Evolutionary conservation across 75 land plant species (phyloP).

Genomic region (Ceratopteris richardii): DNA sequence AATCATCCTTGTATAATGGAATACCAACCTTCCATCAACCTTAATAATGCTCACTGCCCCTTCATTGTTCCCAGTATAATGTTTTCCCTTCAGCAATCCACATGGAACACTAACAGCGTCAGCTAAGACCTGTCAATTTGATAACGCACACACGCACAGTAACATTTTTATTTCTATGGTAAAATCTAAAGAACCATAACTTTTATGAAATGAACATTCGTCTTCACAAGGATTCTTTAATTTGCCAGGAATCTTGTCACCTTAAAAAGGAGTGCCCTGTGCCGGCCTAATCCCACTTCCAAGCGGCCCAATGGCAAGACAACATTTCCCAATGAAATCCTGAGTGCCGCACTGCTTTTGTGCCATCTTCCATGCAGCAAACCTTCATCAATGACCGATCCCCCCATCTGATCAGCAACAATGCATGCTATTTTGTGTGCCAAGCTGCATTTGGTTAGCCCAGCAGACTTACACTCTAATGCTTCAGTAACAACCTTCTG

Average conservation of each 20-base stretch:
- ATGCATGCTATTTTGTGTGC: constrained; percentile 59
- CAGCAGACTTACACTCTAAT: constrained; percentile 24
- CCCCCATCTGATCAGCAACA: constrained; percentile 81
- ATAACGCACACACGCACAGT: too few species aligned
- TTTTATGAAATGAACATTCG: too few species aligned
- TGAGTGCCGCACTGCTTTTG: constrained; percentile 36
- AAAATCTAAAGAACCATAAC: too few species aligned
- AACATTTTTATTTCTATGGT: too few species aligned
- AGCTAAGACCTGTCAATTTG: constrained; percentile 72
- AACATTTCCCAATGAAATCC: constrained; percentile 46
- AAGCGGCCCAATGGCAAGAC: constrained; percentile 85
- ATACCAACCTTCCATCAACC: constrained; percentile 62
- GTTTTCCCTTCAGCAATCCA: constrained; percentile 78
- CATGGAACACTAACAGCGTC: constrained; percentile 82
- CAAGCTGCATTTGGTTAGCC: constrained; percentile 24
- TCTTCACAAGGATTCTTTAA: too few species aligned
- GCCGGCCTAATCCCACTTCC: constrained; percentile 78
- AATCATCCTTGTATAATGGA: too few species aligned
- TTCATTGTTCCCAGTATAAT: constrained; percentile 69
- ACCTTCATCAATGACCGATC: constrained; percentile 64
- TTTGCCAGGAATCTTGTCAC: too few species aligned
- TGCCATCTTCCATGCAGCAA: constrained; percentile 47
- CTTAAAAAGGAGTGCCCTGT: constrained; percentile 92
- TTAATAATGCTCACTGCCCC: constrained; percentile 79
- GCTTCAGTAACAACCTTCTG: constrained; percentile 56